Conservation (phyloP, 1,139 yeast species). For the Sugiyamaella grinbergsii region DNA sequence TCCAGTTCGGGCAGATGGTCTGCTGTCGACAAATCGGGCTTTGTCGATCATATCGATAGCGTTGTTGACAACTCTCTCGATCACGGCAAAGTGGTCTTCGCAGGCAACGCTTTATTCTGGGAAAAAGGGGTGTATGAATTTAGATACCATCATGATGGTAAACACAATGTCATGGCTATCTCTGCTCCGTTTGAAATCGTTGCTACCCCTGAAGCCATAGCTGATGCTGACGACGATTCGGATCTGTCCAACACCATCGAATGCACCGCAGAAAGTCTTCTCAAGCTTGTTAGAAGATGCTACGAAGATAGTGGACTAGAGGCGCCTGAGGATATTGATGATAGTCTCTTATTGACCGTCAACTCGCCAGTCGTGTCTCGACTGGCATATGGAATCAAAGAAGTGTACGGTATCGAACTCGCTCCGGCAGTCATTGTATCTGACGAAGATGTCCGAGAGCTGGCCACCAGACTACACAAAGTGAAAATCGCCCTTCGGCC, state of each 20-base stretch:
- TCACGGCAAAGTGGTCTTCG: conserved; percentile 57
- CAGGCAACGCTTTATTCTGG: conserved; percentile 57
- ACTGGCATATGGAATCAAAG: conserved; percentile 38
- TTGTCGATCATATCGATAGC: conserved; percentile 35
- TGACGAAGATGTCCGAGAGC: conserved; percentile 37
- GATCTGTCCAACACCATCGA: conserved; percentile 28
- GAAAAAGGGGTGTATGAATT: conserved; percentile 76
- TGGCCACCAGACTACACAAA: conserved; percentile 38
- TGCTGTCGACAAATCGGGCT: conserved; percentile 48
- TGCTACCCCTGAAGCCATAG: conserved; percentile 48
- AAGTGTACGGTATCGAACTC: conserved; percentile 40
- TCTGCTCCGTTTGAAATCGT: conserved; percentile 73
- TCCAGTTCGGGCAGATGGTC: conserved; percentile 75
- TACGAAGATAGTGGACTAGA: conserved; percentile 29
- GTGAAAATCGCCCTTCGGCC: conserved; percentile 40
- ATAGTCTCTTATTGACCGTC: conserved; percentile 35
- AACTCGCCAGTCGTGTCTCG: conserved; percentile 35
- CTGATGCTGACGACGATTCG: conserved; percentile 6
- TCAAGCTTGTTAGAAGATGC: conserved; percentile 35
- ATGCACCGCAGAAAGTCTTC: conserved; percentile 41
- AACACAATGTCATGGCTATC: conserved; percentile 69
- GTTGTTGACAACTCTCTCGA: conserved; percentile 36
- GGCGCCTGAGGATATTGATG: conserved; percentile 33
- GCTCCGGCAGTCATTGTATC: conserved; percentile 40
- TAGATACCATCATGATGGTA: conserved; percentile 68